A percentile compares a stretch with the other conserved stretches of the same genome.
Evolutionary conservation across 2,329 filamentous ascomycete species (phyloP).

Genomic region (Cadophora gregata): DNA sequence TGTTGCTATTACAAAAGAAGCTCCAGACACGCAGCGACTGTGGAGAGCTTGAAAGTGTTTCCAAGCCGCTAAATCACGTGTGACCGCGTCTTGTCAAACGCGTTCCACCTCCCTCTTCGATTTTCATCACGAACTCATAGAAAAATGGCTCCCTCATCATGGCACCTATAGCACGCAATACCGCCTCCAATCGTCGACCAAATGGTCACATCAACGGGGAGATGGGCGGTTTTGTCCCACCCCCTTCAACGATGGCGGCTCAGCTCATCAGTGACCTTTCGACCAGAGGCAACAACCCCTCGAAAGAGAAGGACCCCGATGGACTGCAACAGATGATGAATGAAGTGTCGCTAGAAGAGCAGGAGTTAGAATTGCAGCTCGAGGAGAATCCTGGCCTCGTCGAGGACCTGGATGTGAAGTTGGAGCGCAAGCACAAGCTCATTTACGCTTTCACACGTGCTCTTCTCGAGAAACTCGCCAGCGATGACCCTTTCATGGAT

Average conservation of each 20-base stretch:
- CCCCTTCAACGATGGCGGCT: conserved; percentile 84
- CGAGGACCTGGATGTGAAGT: conserved; percentile 63
- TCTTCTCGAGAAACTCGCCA: conserved; percentile 72
- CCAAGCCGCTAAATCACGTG: conserved; percentile 31
- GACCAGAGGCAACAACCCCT: conserved; percentile 64
- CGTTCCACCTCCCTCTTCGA: conserved; percentile 16
- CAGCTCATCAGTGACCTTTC: conserved; percentile 85
- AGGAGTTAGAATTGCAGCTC: conserved; percentile 52
- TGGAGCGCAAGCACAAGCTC: conserved; percentile 82
- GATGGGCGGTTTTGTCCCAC: conserved; percentile 44
- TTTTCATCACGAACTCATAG: conserved; percentile 17
- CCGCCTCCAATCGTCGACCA: conserved; percentile 16
- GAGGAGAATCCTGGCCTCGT: conserved; percentile 5
- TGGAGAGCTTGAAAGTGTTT: background rate
- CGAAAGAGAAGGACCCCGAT: conserved; percentile 57
- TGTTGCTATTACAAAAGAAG: too few species aligned
- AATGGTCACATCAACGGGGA: conserved; percentile 33
- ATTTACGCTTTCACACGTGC: conserved; percentile 84
- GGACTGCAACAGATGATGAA: conserved; percentile 75
- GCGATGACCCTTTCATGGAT: conserved; percentile 70
- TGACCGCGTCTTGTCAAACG: conserved; percentile 27
- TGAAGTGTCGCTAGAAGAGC: conserved; percentile 65
- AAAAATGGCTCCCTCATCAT: conserved; percentile 38
- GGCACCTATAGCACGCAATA: conserved; percentile 32
- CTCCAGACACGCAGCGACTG: too few species aligned